A percentile compares a stretch with the other conserved stretches of the same genome.
Evolutionary conservation across 2,329 filamentous ascomycete species (phyloP).

Genomic region (Neurospora sp.): DNA sequence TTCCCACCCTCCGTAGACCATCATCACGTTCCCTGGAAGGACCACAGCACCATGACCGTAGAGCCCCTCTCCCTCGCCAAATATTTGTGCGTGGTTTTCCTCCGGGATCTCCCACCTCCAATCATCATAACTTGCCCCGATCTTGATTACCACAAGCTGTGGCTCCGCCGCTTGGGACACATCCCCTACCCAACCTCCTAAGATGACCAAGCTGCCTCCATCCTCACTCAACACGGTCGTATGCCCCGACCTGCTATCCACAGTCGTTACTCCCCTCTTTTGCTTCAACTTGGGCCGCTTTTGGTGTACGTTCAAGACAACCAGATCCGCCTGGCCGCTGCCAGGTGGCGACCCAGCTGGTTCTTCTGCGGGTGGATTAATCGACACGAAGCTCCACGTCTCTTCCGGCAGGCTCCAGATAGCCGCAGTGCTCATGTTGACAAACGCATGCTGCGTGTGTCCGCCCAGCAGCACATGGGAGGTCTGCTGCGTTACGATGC

Average conservation of each 20-base stretch:
- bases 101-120: conserved; percentile 63
- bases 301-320: conserved; percentile 26
- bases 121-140: conserved; percentile 64
- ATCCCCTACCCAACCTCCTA: conserved; percentile 91
- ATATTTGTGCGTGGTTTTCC: conserved; percentile 28
- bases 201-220: conserved; percentile 64
- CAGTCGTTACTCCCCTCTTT: conserved; percentile 17
- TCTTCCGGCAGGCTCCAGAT: conserved; percentile 80
- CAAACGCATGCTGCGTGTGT: conserved; percentile 72
- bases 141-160: conserved; percentile 65
- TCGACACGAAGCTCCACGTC: conserved; percentile 71
- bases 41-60: conserved; percentile 56
- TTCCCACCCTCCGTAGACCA: conserved; percentile 53
- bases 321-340: conserved; percentile 43
- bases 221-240: conserved; percentile 73
- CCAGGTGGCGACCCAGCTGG: conserved; percentile 6
- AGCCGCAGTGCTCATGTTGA: conserved; percentile 89
- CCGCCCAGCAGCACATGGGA: conserved; percentile 77
- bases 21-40: conserved; percentile 57
- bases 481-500: conserved; percentile 58
- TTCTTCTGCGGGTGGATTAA: conserved; percentile 34
- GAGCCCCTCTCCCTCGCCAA: conserved; percentile 28
- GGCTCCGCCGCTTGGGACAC: conserved; percentile 65
- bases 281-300: not conserved
- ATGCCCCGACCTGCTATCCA: conserved; percentile 83